Evolutionary conservation across 345 rosid genomes (phyloP).

Genomic region (Hibiscus mutabilis): DNA sequence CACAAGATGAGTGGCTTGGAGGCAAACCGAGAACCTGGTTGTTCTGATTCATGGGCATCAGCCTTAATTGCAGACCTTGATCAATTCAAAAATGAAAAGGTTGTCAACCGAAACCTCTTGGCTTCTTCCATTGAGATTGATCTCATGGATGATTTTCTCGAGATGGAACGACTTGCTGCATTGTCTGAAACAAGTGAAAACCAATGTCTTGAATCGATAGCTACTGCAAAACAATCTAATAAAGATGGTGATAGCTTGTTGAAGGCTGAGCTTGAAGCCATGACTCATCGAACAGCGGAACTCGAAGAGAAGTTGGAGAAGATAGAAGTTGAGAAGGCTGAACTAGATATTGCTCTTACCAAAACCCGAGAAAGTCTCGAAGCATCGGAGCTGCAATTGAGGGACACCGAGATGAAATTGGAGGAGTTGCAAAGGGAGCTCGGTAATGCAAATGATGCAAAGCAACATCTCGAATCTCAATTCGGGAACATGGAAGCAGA

Average conservation of each 20-base stretch:
- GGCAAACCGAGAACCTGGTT: slow-evolving; percentile 25
- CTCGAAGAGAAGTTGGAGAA: slow-evolving; percentile 41
- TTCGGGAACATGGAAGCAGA: slow-evolving; percentile 47
- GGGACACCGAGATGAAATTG: slow-evolving; percentile 40
- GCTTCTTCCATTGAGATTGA: slow-evolving; percentile 44
- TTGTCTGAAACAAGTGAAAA: slow-evolving; percentile 41
- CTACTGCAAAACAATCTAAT: slow-evolving; percentile 21
- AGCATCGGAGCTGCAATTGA: slow-evolving; percentile 42
- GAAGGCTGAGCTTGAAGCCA: slow-evolving; percentile 42
- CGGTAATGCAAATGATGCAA: slow-evolving; percentile 35
- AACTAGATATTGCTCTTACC: slow-evolving; percentile 49
- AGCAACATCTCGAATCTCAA: slow-evolving; percentile 47
- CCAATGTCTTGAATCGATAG: slow-evolving; percentile 27
- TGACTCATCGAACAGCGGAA: slow-evolving; percentile 28
- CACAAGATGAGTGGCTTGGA: slow-evolving; percentile 24
- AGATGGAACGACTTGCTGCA: slow-evolving; percentile 88
- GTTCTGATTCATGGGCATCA: slow-evolving; percentile 52
- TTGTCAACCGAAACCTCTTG: slow-evolving; percentile 24
- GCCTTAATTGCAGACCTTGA: slow-evolving; percentile 39
- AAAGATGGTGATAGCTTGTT: slow-evolving; percentile 30
- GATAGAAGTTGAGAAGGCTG: slow-evolving; percentile 36
- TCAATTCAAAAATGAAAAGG: slow-evolving; percentile 43
- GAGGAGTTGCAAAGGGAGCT: slow-evolving; percentile 48
- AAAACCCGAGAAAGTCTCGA: slow-evolving; percentile 32
- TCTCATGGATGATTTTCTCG: slow-evolving; percentile 96